Evolutionary conservation across 345 rosid species (phyloP), one percentile per base, ranked within the genome.

Genomic region (Linum trigynum): DNA sequence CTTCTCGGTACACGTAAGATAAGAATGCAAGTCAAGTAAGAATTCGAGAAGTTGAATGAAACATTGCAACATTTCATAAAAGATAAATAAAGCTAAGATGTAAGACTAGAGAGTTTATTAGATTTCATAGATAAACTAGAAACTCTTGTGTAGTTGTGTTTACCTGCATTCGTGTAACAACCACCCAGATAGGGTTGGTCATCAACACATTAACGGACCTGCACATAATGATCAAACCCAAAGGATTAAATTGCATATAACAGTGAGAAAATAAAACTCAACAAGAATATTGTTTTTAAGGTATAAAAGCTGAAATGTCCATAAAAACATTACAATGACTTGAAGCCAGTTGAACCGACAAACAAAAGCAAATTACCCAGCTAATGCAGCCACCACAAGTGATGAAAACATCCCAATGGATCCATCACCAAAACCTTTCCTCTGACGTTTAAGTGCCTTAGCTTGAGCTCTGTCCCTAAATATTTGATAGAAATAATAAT

Each of bases 141-240:
- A 23, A 23, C 32, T 23, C 32, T 23, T 23, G 32, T n/a, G n/a
- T n/a, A n/a, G n/a, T n/a, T 63, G 71, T n/a, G 3, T 59, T 81
- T 80, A 94, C 99, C 97, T 88, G 99, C 99, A 91, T 88, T 57
- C 91, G 92, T 0, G 99, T 91, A 67, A 94, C 97, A 71, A 94
- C 89, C 59, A 94, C 90, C 99, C 99, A 94, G 61, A 94, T 87
- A 36, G 99, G 99, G 73, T 83, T 94, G 55, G 97, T 94, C 84
- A 88, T 64, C 39, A 94, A 82, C 77, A 94, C 99, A 82, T 94
- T 94, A 58, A 87, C 84, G 51, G 87, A 80, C 80, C 99, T 94
- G 75, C 69, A 76, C 14, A 23, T 23, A 23, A 56, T 41, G 78
- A 75, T 55, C 37, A 65, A 57, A 55, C 40, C 38, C 11, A 62